Conservation (phyloP, 2,329 filamentous ascomycete genomes). For the Dichotomopilus funicola region DNA sequence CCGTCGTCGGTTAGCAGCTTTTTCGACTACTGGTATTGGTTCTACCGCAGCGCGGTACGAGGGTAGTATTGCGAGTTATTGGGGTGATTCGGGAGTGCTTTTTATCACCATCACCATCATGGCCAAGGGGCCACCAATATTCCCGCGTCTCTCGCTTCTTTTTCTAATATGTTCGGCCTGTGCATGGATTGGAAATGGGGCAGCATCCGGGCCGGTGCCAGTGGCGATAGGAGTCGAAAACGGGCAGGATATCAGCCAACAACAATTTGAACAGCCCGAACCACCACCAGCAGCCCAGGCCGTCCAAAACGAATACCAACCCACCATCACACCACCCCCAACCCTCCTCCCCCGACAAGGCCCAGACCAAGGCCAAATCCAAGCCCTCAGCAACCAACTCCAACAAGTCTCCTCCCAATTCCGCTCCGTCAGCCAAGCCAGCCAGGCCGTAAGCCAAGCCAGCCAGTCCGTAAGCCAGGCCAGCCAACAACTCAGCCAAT, state of each 20-base stretch:
- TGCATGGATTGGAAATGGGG: slow-evolving; percentile 19
- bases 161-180: slow-evolving; percentile 22
- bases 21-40: slow-evolving; percentile 6
- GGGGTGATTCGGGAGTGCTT: too few species aligned
- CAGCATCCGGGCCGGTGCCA: background rate
- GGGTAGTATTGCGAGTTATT: slow-evolving; percentile 5
- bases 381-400: slow-evolving; percentile 28
- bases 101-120: slow-evolving; percentile 7
- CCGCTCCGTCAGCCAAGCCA: slow-evolving; percentile 28
- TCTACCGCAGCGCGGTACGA: slow-evolving; percentile 10
- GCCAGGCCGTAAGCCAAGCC: slow-evolving; percentile 30
- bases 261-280: slow-evolving; percentile 2
- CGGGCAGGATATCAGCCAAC: background rate
- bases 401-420: slow-evolving; percentile 26
- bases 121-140: slow-evolving; percentile 15
- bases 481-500: slow-evolving; percentile 28
- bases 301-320: slow-evolving; percentile 4
- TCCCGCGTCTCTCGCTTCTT: slow-evolving; percentile 21
- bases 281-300: slow-evolving; percentile 9
- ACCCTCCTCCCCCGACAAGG: slow-evolving; percentile 16
- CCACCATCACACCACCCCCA: slow-evolving; percentile 24
- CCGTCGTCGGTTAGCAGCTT: slow-evolving; percentile 6
- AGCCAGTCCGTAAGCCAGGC: slow-evolving; percentile 31
- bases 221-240: background rate
- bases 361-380: slow-evolving; percentile 23